phyloP scores from a whole-genome alignment of 805 yeast genomes.

The Brettanomyces custersianus region DNA sequence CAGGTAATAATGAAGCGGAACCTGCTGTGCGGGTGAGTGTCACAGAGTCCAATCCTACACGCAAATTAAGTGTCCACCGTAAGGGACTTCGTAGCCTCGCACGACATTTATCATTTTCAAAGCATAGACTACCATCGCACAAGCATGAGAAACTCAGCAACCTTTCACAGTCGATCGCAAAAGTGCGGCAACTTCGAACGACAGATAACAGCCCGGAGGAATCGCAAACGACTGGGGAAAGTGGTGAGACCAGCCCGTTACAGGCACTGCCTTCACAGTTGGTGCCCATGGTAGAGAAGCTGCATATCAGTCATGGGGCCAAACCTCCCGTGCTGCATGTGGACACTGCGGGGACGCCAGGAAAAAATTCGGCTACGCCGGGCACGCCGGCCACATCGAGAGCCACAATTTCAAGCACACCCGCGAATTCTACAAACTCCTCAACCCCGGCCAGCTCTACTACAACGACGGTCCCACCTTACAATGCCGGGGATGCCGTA shows the following conservation, averaged over 20 bases:
- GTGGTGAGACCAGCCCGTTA: not conserved
- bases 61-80: not conserved
- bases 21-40: too few relatives aligned
- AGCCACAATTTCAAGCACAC: not conserved
- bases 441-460: too few relatives aligned
- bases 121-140: slow-evolving; percentile 13
- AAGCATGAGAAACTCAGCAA: slow-evolving; percentile 11
- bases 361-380: not conserved
- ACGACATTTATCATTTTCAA: slow-evolving; percentile 21
- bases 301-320: too few relatives aligned
- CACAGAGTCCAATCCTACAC: too few relatives aligned
- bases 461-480: too few relatives aligned
- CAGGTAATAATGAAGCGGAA: too few relatives aligned
- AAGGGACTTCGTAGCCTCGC: too few relatives aligned
- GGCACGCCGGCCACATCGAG: not conserved
- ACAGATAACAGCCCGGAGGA: not conserved
- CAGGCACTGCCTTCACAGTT: too few relatives aligned
- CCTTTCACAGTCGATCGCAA: slow-evolving; percentile 11
- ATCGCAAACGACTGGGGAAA: not conserved
- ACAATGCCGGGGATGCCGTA: slow-evolving; percentile 19
- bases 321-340: too few relatives aligned
- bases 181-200: not conserved
- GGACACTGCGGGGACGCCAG: too few relatives aligned
- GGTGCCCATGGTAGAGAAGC: too few relatives aligned
- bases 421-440: not conserved